Conservation (phyloP, 2,329 filamentous ascomycete genomes). For the Scopulariopsis brevicaulis region DNA sequence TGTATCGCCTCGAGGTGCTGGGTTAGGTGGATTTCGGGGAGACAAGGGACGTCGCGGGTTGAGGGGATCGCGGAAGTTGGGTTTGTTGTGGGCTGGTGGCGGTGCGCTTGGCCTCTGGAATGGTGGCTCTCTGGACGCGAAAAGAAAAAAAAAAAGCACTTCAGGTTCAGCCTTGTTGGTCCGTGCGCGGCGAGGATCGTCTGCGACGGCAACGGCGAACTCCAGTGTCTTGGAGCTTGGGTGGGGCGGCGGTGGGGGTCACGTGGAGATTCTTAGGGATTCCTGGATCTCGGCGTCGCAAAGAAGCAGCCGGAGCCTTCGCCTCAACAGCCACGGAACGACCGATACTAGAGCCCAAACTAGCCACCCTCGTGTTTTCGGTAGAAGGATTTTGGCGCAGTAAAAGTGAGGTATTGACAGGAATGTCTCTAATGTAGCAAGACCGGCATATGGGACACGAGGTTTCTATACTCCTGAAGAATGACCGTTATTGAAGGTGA, state of each 20-base stretch:
- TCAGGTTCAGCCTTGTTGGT: constrained; percentile 2
- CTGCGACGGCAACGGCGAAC: neutral
- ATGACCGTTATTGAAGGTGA: no score
- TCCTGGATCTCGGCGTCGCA: neutral
- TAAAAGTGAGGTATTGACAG: no score
- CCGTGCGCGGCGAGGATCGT: neutral
- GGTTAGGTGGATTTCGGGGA: neutral
- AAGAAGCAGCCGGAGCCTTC: no score
- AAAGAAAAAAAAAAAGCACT: constrained; percentile 1
- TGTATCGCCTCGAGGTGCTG: neutral
- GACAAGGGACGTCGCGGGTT: neutral
- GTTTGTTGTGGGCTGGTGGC: constrained; percentile 1
- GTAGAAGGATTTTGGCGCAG: no score
- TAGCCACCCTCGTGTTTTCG: no score
- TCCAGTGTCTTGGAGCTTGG: neutral
- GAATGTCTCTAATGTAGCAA: no score
- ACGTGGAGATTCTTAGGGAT: neutral
- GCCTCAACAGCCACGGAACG: no score
- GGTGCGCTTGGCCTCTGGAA: constrained; percentile 6
- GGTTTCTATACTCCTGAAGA: no score
- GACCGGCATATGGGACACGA: no score
- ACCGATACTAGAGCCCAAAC: no score
- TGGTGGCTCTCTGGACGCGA: neutral
- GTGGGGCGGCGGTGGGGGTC: neutral
- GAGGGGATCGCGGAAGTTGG: neutral